These are phyloP conservation scores for Malus hybrid DNA, from an alignment of 331 rosid genomes.

Conservation along the genomic window DNA sequence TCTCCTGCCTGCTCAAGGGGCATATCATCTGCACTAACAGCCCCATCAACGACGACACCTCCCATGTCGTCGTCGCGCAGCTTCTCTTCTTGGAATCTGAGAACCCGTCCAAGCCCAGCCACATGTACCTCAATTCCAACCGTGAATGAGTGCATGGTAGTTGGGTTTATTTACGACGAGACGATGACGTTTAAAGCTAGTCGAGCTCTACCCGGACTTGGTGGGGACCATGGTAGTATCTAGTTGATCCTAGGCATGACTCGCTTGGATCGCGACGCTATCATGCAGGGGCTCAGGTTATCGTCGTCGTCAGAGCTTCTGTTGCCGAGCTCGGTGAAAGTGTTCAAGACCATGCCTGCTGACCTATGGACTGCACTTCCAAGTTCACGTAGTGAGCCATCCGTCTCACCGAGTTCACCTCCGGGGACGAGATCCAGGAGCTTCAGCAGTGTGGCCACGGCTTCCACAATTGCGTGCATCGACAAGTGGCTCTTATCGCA, in stretches of 20 bases:
- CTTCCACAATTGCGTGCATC: slow-evolving; percentile 63
- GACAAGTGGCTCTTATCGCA: slow-evolving; percentile 75
- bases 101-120: slow-evolving; percentile 84
- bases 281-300: slow-evolving; percentile 48
- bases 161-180: slow-evolving; percentile 87
- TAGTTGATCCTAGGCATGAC: slow-evolving; percentile 66
- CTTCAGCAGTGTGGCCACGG: slow-evolving; percentile 80
- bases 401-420: slow-evolving; percentile 56
- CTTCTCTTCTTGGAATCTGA: slow-evolving; percentile 94
- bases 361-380: slow-evolving; percentile 26
- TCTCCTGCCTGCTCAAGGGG: slow-evolving; percentile 93
- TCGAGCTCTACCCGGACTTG: slow-evolving; percentile 50
- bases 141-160: slow-evolving; percentile 55
- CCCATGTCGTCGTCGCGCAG: slow-evolving; percentile 97
- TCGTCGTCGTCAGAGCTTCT: slow-evolving; percentile 69
- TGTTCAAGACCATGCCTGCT: slow-evolving; percentile 25
- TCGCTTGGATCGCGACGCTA: slow-evolving; percentile 25
- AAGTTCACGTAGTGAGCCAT: slow-evolving; percentile 66
- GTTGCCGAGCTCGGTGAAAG: slow-evolving; percentile 65
- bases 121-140: slow-evolving; percentile 76
- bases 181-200: slow-evolving; percentile 81
- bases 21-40: slow-evolving; percentile 94
- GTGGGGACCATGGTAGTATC: slow-evolving; percentile 51
- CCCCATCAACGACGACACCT: slow-evolving; percentile 80
- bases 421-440: slow-evolving; percentile 67